These are phyloP conservation scores for Metschnikowia noctiluminum DNA, from an alignment of 805 yeast species.

Conservation along the genomic window DNA sequence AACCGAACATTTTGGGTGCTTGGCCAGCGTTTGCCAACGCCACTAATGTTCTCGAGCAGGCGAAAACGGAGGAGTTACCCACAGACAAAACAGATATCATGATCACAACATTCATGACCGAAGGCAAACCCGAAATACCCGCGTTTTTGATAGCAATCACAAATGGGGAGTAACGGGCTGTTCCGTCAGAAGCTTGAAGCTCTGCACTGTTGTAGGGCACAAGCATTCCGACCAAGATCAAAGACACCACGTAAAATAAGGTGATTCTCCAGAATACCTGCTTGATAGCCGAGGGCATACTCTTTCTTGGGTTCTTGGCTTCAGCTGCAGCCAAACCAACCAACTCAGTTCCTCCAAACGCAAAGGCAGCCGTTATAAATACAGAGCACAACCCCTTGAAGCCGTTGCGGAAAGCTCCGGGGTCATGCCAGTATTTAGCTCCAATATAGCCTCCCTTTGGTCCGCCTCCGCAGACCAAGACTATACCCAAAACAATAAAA, in stretches of 20 bases:
- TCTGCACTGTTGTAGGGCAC: slow-evolving; percentile 34
- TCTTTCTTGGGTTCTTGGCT: slow-evolving; percentile 33
- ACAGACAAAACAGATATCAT: slow-evolving; percentile 41
- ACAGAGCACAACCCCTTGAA: slow-evolving; percentile 40
- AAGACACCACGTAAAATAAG: slow-evolving; percentile 38
- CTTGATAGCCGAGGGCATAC: slow-evolving; percentile 41
- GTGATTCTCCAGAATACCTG: slow-evolving; percentile 43
- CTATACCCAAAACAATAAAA: slow-evolving; percentile 53
- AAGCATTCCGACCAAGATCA: slow-evolving; percentile 39
- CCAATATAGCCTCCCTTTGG: slow-evolving; percentile 37
- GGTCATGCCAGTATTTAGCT: slow-evolving; percentile 35
- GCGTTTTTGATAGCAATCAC: slow-evolving; percentile 42
- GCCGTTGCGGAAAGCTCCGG: slow-evolving; percentile 35
- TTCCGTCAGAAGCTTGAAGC: slow-evolving; percentile 24
- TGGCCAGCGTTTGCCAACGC: slow-evolving; percentile 68
- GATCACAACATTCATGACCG: slow-evolving; percentile 41
- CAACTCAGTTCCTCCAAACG: slow-evolving; percentile 43
- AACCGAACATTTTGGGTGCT: slow-evolving; percentile 51
- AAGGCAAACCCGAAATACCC: slow-evolving; percentile 39
- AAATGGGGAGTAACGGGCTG: slow-evolving; percentile 37
- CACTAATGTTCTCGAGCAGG: slow-evolving; percentile 65
- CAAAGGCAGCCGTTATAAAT: slow-evolving; percentile 39
- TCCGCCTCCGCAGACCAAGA: slow-evolving; percentile 50
- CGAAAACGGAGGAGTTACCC: slow-evolving; percentile 72
- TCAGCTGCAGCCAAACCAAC: slow-evolving; percentile 40